Base-by-base conservation (phyloP, 148 eudicot genomes). In the Hydrangea macrophylla region DNA sequence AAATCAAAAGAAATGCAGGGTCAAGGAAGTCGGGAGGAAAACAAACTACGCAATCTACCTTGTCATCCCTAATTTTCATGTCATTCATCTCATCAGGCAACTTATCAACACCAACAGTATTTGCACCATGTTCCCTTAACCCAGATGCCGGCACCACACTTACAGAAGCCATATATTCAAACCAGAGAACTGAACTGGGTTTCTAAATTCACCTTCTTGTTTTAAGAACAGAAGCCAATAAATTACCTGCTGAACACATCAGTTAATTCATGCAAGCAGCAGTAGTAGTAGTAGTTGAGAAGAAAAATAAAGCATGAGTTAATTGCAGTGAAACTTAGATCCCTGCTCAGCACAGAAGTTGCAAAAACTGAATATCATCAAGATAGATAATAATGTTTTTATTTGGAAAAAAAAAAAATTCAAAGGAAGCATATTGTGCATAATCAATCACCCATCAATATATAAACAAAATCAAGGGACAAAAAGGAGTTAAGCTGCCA, bases 51-150 rank as follows among this genome's bases (percentile, higher is more conserved):
- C 0, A 11, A 26, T 31, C 9, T 60, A 89, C 96, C 89, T 85
- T 89, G 39, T 82, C 91, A 74, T 89, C 96, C 70, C 84, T 81
- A 40, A 89, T 74, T 69, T 84, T 89, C 89, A 89, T 82, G 74
- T 75, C 87, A 74, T 79, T 89, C 86, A 89, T 73, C 79, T 82
- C 87, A 42, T 75, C 83, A 7, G 87, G 86, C 64, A 86, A 70
- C 70, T 70, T 84, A 76, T 84, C 91, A 54, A 79, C 51, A 56
- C 60, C 79, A 72, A 62, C 81, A 55, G 35, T 68, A 59, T 58
- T 82, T 51, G 68, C 70, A 66, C 64, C 60, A 48, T 81, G 80
- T 42, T 88, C 86, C 76, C 81, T 76, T 20, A 84, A 57, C 64
- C 81, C 81, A 45, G 82, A 62, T 35, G 81, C 61, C 60, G 93